A percentile compares a stretch with the other conserved stretches of the same genome.
Conservation (phyloP, 2,329 filamentous ascomycete species). For the Fusarium sp. region DNA sequence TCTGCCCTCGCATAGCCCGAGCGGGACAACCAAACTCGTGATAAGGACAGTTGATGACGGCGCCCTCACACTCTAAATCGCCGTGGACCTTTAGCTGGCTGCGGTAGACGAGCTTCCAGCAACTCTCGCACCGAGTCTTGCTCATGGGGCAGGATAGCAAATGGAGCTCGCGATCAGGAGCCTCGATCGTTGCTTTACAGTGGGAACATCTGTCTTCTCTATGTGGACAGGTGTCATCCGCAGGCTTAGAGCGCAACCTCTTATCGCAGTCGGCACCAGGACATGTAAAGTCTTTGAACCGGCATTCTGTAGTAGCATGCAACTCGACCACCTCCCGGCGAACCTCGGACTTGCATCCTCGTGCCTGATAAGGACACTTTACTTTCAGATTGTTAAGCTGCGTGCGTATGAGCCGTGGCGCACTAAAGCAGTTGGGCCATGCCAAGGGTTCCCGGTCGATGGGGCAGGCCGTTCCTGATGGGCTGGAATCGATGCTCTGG, state of each 20-base stretch:
- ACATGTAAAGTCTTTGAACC: conserved; percentile 65
- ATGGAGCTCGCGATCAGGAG: conserved; percentile 52
- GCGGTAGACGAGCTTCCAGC: conserved; percentile 55
- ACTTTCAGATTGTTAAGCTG: conserved; percentile 69
- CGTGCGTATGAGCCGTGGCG: conserved; percentile 62
- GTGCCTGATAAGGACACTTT: conserved; percentile 62
- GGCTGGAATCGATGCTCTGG: conserved; percentile 52
- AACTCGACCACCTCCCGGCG: conserved; percentile 63
- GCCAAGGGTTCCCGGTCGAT: conserved; percentile 62
- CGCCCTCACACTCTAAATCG: conserved; percentile 60
- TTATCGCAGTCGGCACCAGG: conserved; percentile 62
- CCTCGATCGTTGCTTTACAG: conserved; percentile 61
- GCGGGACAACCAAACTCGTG: conserved; percentile 50
- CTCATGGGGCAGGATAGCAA: conserved; percentile 56
- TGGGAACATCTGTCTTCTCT: conserved; percentile 60
- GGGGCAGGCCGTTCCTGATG: conserved; percentile 59
- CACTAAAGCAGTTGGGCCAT: conserved; percentile 54
- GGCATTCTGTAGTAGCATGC: conserved; percentile 66
- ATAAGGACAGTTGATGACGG: conserved; percentile 59
- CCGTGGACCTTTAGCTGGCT: conserved; percentile 58
- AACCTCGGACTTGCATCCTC: conserved; percentile 61
- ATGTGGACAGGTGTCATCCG: conserved; percentile 64
- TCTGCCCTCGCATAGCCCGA: conserved; percentile 47
- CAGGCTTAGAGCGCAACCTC: conserved; percentile 60
- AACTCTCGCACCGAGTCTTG: conserved; percentile 60